Percentiles rank a stretch among this genome's conserved stretches.
Evolutionary conservation across 306 rosid genomes (phyloP).

Genomic region (barrel medic (Medicago truncatula)): MtrunA17r5.0-ANR NC_053043.1:12551501-12552000

Average conservation of each 20-base stretch:
- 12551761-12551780: constrained; percentile 36
- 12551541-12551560: constrained; percentile 85
- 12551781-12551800: neutral
- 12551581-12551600: constrained; percentile 93
- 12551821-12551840: constrained; percentile 15
- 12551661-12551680: constrained; percentile 89
- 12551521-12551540: constrained; percentile 80
- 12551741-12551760: constrained; percentile 59
- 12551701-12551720: constrained; percentile 63
- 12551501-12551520: constrained; percentile 80
- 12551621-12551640: constrained; percentile 82
- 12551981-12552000: constrained; percentile 32
- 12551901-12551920: constrained; percentile 67
- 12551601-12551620: constrained; percentile 93
- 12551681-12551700: constrained; percentile 83
- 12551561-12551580: constrained; percentile 94
- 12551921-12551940: constrained; percentile 65
- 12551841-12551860: constrained; percentile 73
- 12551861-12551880: constrained; percentile 80
- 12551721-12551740: constrained; percentile 76
- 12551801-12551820: constrained; percentile 12
- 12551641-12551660: constrained; percentile 82
- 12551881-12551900: constrained; percentile 79
- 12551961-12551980: constrained; percentile 63
- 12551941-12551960: constrained; percentile 69